A percentile compares a stretch with the other conserved stretches of the same genome.
These are phyloP conservation scores for Cicer yamashitae DNA, from an alignment of 306 rosid genomes.

Conservation along the genomic window DNA sequence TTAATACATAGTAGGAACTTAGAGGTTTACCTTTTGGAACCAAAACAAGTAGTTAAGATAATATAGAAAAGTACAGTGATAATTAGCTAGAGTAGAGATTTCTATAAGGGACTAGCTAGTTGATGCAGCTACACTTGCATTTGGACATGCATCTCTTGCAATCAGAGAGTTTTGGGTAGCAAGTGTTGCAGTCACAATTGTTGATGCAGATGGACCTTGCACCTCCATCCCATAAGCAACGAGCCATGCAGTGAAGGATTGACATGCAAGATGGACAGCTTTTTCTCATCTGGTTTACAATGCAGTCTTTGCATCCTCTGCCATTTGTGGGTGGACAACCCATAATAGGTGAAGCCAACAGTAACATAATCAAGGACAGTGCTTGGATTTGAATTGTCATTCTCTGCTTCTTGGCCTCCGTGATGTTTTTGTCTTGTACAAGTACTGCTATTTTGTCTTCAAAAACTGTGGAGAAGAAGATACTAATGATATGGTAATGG, in stretches of 20 bases:
- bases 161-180: constrained; percentile 59
- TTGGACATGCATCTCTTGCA: constrained; percentile 82
- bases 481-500: background rate
- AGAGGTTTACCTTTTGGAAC: background rate
- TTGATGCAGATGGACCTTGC: constrained; percentile 56
- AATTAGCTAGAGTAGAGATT: background rate
- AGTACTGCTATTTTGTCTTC: background rate
- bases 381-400: constrained; percentile 29
- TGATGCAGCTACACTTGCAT: constrained; percentile 80
- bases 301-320: constrained; percentile 59
- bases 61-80: background rate
- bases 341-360: constrained; percentile 43
- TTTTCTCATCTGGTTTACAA: constrained; percentile 60
- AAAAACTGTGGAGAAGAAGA: background rate
- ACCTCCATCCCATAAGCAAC: constrained; percentile 77
- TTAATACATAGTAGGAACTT: background rate
- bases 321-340: constrained; percentile 57
- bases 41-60: background rate
- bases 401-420: constrained; percentile 41
- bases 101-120: background rate
- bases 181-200: constrained; percentile 57
- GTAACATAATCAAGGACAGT: constrained; percentile 41
- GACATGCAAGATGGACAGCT: constrained; percentile 67
- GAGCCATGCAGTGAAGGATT: constrained; percentile 81
- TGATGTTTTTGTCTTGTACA: background rate